Conservation (phyloP, 2,329 filamentous ascomycete genomes). For the Beauveria medogensis region DNA sequence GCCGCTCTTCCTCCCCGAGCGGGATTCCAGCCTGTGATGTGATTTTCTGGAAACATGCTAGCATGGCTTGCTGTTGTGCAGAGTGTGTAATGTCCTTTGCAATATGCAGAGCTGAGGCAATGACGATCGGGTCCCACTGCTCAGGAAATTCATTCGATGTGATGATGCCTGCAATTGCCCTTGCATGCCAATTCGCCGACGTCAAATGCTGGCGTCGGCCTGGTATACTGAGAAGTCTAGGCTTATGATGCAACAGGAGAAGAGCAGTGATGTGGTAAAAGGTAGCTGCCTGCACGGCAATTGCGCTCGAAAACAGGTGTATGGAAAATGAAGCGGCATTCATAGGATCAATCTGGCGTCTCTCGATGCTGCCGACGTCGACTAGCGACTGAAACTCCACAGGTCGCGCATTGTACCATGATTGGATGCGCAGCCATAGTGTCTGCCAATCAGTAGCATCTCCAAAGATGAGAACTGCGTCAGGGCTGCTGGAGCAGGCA, state of each 20-base stretch:
- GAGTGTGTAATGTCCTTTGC: constrained; percentile 20
- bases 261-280: constrained; percentile 17
- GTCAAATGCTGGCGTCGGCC: constrained; percentile 3
- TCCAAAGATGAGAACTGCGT: not conserved
- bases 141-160: constrained; percentile 23
- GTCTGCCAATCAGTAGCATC: constrained; percentile 12
- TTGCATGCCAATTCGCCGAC: constrained; percentile 22
- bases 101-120: constrained; percentile 20
- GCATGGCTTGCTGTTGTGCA: constrained; percentile 19
- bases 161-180: constrained; percentile 22
- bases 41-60: constrained; percentile 15
- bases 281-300: constrained; percentile 16
- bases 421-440: constrained; percentile 14
- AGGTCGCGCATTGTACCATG: constrained; percentile 14
- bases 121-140: constrained; percentile 25
- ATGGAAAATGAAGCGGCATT: constrained; percentile 16
- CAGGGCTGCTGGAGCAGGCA: not conserved
- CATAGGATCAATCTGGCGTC: constrained; percentile 14
- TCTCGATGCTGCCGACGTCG: constrained; percentile 16
- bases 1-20: constrained; percentile 12
- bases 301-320: constrained; percentile 16
- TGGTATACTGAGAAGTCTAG: constrained; percentile 14
- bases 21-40: constrained; percentile 14
- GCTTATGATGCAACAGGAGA: constrained; percentile 16
- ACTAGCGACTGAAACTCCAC: constrained; percentile 14